A percentile compares a stretch with the other conserved stretches of the same genome.
These are phyloP conservation scores for Aspergillus candidus DNA, from an alignment of 2,329 filamentous ascomycete genomes.

Conservation along the genomic window DNA sequence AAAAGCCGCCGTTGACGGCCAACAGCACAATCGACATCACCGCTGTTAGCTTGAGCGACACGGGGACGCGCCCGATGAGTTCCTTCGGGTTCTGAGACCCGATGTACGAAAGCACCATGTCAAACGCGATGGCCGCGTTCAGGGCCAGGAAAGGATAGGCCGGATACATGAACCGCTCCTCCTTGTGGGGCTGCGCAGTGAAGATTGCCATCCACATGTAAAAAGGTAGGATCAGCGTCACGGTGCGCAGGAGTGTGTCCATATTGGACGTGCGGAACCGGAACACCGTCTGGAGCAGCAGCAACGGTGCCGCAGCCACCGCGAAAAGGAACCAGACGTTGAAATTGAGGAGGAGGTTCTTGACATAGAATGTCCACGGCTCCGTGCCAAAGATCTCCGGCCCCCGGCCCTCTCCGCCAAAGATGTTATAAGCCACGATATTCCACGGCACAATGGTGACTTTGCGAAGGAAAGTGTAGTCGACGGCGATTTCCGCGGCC, in stretches of 20 bases:
- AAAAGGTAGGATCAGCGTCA: conserved; percentile 77
- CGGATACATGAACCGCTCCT: conserved; percentile 98
- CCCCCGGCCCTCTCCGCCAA: conserved; percentile 68
- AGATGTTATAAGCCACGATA: conserved; percentile 93
- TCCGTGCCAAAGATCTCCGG: conserved; percentile 93
- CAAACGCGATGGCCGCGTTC: conserved; percentile 78
- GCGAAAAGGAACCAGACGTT: conserved; percentile 89
- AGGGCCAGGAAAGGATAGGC: conserved; percentile 85
- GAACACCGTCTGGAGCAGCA: conserved; percentile 65
- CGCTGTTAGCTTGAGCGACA: conserved; percentile 63
- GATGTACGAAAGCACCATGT: conserved; percentile 70
- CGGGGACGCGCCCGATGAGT: conserved; percentile 65
- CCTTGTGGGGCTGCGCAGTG: conserved; percentile 88
- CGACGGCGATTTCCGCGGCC: conserved; percentile 64
- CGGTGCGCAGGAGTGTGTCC: conserved; percentile 64
- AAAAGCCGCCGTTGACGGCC: conserved; percentile 59
- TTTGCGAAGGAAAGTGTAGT: conserved; percentile 80
- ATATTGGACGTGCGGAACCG: conserved; percentile 57
- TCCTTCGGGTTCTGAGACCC: conserved; percentile 64
- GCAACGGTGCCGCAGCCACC: conserved; percentile 65
- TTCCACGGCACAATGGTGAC: conserved; percentile 76
- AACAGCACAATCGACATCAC: conserved; percentile 58
- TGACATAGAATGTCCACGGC: conserved; percentile 93
- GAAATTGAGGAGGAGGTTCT: conserved; percentile 88
- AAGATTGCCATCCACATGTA: conserved; percentile 95